Base-by-base conservation (phyloP, 2,329 filamentous ascomycete genomes). In the Whalleya microplaca region DNA sequence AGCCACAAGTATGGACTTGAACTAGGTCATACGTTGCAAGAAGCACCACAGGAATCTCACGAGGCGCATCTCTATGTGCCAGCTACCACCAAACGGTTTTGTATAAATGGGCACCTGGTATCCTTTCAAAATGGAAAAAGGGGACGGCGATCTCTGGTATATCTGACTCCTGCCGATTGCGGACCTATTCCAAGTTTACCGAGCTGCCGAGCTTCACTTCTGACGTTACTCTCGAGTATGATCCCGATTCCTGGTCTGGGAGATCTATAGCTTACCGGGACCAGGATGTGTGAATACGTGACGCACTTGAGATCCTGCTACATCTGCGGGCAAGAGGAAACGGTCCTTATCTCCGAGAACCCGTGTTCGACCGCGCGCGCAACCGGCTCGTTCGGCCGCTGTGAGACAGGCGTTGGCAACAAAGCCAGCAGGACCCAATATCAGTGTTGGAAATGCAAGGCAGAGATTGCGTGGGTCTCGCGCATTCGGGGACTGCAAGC, bases 311-410 rank as follows among this genome's bases (percentile, higher is more conserved):
- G 71, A 54, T 55, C 71, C 52, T 78, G 75, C 65, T 64, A 63
- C 48, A 45, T 64, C 55, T 78, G 75, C 66, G 58, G 64, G 45
- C 59, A 61, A 19, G 70, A 76, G 58, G 73, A 76, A 43, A 76
- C 71, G 0, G 72, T 78, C 8, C 70, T 78, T 48, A 76, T 78
- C 32, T 76, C 75, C 0, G 76, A 78, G 50, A 69, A 67, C 41
- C 64, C 71, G 19, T 78, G 76, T 60, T 53, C 66, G 2, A 58
- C 48, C 1, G 73, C 73, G 3, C 66, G 64, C 21, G 63, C 51
- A 20, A 71, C 64, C 49, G 70, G 74, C 45, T 63, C 72, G 21
- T 77, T 77, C 55, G 75, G 74, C 29, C 73, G 71, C 53, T 78
- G 75, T 48, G 71, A 72, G n/a, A 66, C 61, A 10, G 73, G 71